phyloP scores from a whole-genome alignment of 257 asterid genomes.

The Eustoma russellianum region DNA sequence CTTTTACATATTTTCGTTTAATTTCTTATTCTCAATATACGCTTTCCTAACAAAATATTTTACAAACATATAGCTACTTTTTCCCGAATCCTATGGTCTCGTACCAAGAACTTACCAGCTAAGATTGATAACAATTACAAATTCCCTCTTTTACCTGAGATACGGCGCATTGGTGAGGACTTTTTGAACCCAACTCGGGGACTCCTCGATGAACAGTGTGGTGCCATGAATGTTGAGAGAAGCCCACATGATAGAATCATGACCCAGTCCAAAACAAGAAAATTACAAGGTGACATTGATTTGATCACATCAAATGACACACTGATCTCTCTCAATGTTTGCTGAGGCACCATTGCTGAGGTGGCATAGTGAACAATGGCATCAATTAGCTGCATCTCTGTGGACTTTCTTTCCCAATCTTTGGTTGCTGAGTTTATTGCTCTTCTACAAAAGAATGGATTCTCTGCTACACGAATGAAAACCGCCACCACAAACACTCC shows the following conservation, averaged over 20 bases:
- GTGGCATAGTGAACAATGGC: conserved; percentile 32
- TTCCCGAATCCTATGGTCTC: no score
- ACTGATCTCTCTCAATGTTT: conserved; percentile 14
- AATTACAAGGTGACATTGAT: conserved; percentile 34
- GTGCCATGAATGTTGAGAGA: conserved; percentile 57
- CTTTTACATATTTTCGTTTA: no score
- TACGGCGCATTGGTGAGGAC: conserved; percentile 46
- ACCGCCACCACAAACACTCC: conserved; percentile 25
- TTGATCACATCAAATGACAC: conserved; percentile 31
- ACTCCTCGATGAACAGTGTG: conserved; percentile 81
- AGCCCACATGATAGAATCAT: conserved; percentile 85
- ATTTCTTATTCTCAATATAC: no score
- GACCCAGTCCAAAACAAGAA: conserved; percentile 80
- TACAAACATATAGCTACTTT: no score
- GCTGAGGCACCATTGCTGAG: conserved; percentile 23
- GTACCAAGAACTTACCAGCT: no score
- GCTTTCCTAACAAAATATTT: no score
- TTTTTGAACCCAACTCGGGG: conserved; percentile 53
- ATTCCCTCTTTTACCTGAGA: conserved; percentile 10
- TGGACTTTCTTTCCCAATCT: neutral
- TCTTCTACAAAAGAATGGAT: conserved; percentile 13
- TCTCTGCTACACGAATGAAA: conserved; percentile 4
- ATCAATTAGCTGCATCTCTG: conserved; percentile 10
- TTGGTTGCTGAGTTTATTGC: neutral
- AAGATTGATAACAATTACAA: no score